Percentiles rank a stretch among this genome's conserved stretches.
These are phyloP conservation scores for Calonectria pauciramosa DNA, from an alignment of 2,329 filamentous ascomycete genomes.

Conservation along the genomic window DNA sequence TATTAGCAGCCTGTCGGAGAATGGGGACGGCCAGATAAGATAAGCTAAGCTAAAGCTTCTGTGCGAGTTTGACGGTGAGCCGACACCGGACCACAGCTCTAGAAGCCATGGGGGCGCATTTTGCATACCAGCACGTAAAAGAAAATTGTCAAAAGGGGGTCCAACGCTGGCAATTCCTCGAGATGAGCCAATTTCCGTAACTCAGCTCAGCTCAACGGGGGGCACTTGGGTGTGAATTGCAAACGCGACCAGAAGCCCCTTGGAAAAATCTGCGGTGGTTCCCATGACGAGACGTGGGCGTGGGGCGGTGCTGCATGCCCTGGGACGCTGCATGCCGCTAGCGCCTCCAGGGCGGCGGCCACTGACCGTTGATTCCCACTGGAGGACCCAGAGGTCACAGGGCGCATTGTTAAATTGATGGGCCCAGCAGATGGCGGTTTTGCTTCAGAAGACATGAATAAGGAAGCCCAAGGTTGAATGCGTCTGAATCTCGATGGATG, in stretches of 20 bases:
- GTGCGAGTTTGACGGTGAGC: neutral
- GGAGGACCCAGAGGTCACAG: neutral
- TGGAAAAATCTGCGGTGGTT: constrained; percentile 28
- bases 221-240: neutral
- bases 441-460: no score
- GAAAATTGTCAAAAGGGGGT: neutral
- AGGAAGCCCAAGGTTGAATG: neutral
- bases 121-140: constrained; percentile 2
- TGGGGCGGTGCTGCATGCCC: constrained; percentile 23
- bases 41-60: neutral
- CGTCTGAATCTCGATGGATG: neutral
- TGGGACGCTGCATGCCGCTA: constrained; percentile 22
- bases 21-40: neutral
- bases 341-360: neutral
- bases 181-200: constrained; percentile 9
- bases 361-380: constrained; percentile 3
- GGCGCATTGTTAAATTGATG: neutral
- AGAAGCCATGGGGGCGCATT: neutral
- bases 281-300: constrained; percentile 26
- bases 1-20: constrained; percentile 5
- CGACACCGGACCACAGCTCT: constrained; percentile 4
- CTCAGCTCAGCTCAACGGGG: neutral
- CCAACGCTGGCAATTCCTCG: neutral
- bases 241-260: neutral
- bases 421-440: neutral